Conservation (phyloP, 257 asterid species). For the Solanum piurae region DNA sequence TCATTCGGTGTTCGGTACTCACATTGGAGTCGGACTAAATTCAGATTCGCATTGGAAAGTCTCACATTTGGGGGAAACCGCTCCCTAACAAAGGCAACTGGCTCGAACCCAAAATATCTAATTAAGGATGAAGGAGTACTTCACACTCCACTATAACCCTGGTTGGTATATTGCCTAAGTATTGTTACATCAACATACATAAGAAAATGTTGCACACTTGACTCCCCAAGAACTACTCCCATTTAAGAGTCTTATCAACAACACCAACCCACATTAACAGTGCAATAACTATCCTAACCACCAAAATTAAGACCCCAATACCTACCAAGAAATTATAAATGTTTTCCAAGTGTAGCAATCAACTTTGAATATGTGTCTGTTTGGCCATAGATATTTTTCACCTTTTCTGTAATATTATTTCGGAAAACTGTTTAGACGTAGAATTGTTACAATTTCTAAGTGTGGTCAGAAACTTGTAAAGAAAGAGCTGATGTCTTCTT, state of each 20-base stretch:
- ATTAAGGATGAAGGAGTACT: background rate
- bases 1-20: background rate
- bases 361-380: background rate
- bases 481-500: background rate
- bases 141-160: background rate
- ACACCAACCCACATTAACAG: background rate
- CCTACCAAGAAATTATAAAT: background rate
- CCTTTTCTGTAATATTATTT: background rate
- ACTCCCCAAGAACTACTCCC: background rate
- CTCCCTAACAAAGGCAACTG: background rate
- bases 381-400: background rate
- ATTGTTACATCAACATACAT: background rate
- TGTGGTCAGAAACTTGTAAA: background rate
- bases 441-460: background rate
- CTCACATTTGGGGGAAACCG: background rate
- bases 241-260: background rate
- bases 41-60: no score
- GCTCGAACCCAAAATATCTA: background rate
- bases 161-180: background rate
- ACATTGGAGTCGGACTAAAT: background rate
- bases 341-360: background rate
- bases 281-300: background rate
- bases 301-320: background rate
- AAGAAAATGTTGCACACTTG: background rate
- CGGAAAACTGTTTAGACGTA: background rate